Evolutionary conservation across 805 yeast species (phyloP), one percentile per base, ranked within the genome.

Genomic region (Kodamaea fukazawae): DNA sequence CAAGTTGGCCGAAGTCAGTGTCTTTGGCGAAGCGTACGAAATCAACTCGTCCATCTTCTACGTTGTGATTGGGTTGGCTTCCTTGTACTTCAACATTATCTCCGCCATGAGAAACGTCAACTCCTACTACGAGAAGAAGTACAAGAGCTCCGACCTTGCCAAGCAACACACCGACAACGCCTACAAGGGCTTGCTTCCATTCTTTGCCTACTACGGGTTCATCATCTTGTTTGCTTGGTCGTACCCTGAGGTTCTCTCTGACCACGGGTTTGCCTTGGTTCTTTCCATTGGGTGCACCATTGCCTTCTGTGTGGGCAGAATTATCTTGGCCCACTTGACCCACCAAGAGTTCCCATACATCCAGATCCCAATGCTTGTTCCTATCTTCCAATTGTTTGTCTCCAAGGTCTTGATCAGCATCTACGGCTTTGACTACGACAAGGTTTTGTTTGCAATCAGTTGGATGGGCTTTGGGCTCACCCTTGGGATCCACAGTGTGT

Each of bases 251-350:
- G 63, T 78, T 17, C 57, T 86, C 32, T 45, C 59, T 22, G 49
- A 48, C 2, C 63, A 64, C 48, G 71, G 75, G 1, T 60, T 75
- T 37, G 84, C 95, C 25, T 71, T 83, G 48, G 65, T 81, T 15
- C 55, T 84, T 34, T 76, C 90, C 20, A 79, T 86, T 53, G 95
- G 95, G 1, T 71, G 83, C 37, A 75, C 85, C 1, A 64, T 84
- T 49, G 96, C 98, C 1, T 83, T 86, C 54, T 70, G 79, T 3
- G 97, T 91, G n/a, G 97, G 97, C 4, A 78, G 93, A 57, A 87
- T 90, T 46, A 90, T 90, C 53, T 71, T 83, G 41, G 90, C 87
- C 2, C 98, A 90, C 60, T 76, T 91, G 49, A 86, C 96, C 1
- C 65, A 75, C 36, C 95, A 86, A 59, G 63, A 67, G 10, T 89